Evolutionary conservation across 225 moss, liverwort and hornwort species (phyloP).

Genomic region (Thuidium tamariscinum): DNA sequence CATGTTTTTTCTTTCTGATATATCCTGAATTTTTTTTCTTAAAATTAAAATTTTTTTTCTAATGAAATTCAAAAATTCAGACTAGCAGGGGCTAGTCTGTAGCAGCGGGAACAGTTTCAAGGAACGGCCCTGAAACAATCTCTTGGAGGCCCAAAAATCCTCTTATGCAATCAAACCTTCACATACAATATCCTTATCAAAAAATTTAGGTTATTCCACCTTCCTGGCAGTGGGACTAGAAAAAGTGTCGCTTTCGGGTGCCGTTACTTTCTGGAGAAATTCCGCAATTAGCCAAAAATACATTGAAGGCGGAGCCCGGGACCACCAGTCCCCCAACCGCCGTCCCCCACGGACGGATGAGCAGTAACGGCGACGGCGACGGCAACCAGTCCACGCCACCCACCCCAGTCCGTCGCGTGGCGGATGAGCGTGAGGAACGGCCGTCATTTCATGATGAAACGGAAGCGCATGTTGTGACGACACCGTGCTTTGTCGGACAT

Average conservation of each 20-base stretch:
- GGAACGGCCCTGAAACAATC: too few species aligned
- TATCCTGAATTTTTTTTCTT: too few species aligned
- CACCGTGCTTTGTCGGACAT: not conserved
- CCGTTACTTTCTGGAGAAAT: not conserved
- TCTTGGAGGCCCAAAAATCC: too few species aligned
- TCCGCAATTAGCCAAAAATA: too few species aligned
- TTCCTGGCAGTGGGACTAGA: too few species aligned
- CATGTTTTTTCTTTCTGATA: too few species aligned
- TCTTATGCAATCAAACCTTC: too few species aligned
- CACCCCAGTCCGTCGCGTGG: not conserved
- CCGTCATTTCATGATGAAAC: not conserved
- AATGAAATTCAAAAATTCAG: too few species aligned
- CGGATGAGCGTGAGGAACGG: not conserved
- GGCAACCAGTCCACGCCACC: not conserved
- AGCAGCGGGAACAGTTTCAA: too few species aligned
- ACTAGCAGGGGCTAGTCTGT: too few species aligned
- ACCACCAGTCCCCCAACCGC: not conserved
- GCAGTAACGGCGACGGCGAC: not conserved
- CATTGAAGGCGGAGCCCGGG: not conserved
- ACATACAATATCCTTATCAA: not conserved
- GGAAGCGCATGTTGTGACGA: not conserved
- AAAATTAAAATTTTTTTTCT: too few species aligned
- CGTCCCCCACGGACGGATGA: not conserved
- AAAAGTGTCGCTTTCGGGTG: not conserved
- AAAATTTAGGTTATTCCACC: not conserved